phyloP scores from a whole-genome alignment of 805 yeast species.

The Yarrowia bubula region DNA sequence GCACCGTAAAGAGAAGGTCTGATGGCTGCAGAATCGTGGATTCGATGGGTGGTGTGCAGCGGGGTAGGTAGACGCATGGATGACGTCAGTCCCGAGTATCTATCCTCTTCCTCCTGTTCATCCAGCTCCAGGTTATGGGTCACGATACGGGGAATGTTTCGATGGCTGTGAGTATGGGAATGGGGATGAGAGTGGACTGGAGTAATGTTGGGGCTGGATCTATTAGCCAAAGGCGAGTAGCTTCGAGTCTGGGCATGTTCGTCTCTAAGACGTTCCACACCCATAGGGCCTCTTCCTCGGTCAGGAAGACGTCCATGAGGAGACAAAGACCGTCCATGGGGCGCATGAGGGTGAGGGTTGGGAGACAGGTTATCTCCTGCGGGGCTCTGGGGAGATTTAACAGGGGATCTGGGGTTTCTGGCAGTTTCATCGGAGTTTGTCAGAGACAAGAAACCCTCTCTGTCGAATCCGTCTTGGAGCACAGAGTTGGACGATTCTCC shows the following conservation, averaged over 20 bases:
- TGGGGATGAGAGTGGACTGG: constrained; percentile 8
- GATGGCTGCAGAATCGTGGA: constrained; percentile 30
- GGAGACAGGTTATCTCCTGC: not conserved
- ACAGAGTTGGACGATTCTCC: constrained; percentile 23
- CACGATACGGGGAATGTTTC: constrained; percentile 13
- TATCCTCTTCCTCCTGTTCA: constrained; percentile 32
- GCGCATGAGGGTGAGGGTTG: not conserved
- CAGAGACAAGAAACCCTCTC: constrained; percentile 8
- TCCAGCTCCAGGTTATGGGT: constrained; percentile 5
- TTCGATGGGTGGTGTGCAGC: not conserved
- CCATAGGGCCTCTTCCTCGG: constrained; percentile 9
- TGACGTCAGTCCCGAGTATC: constrained; percentile 31
- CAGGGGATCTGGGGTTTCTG: not conserved
- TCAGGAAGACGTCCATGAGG: constrained; percentile 10
- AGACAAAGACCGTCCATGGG: constrained; percentile 8
- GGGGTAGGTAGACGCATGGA: constrained; percentile 27
- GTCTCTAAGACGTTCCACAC: constrained; percentile 1
- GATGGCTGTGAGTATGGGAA: not conserved
- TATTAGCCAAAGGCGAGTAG: not conserved
- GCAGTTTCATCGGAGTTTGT: not conserved
- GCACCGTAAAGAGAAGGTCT: constrained; percentile 45
- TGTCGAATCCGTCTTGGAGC: constrained; percentile 14
- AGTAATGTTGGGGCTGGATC: not conserved
- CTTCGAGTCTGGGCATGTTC: not conserved
- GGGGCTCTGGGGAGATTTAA: not conserved